A percentile compares a stretch with the other conserved stretches of the same genome.
These are phyloP conservation scores for Plantago coronopus DNA, from an alignment of 305 asterid species.

Conservation along the genomic window DNA sequence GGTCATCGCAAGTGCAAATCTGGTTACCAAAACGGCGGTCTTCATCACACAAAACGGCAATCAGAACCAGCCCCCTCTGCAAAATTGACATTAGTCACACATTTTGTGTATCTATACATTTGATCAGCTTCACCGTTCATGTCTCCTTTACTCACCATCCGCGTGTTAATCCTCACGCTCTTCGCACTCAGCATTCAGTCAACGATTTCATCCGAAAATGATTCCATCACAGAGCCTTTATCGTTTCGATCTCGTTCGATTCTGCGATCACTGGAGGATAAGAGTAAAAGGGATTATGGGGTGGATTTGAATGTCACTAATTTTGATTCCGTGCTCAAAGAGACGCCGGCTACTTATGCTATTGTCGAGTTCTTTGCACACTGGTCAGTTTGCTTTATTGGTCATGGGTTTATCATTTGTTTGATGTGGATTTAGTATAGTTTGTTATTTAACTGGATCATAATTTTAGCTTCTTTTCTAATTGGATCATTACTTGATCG, in stretches of 20 bases:
- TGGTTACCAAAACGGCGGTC: no score
- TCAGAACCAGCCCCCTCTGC: no score
- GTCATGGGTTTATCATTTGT: not conserved
- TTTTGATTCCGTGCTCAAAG: slow-evolving; percentile 64
- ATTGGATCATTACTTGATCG: not conserved
- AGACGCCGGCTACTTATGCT: slow-evolving; percentile 63
- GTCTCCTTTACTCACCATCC: not conserved
- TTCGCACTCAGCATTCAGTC: not conserved
- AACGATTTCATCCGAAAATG: not conserved
- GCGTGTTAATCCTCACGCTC: not conserved
- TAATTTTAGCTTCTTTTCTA: not conserved
- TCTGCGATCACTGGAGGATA: slow-evolving; percentile 42
- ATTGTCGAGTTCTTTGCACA: slow-evolving; percentile 84
- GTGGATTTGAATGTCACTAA: slow-evolving; percentile 70
- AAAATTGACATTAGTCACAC: no score
- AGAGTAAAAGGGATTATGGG: slow-evolving; percentile 39
- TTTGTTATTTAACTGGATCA: slow-evolving; percentile 11
- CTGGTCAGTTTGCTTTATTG: slow-evolving; percentile 45
- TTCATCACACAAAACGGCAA: no score
- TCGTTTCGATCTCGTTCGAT: slow-evolving; percentile 50
- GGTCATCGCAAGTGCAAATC: no score
- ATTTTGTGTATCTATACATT: not conserved
- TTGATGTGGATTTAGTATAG: slow-evolving; percentile 14
- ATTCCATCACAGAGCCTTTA: no score
- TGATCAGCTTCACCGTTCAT: not conserved